Percentiles rank a stretch among this genome's conserved stretches.
phyloP scores from a whole-genome alignment of 306 rosid genomes.

The Rosa rugosa region DNA sequence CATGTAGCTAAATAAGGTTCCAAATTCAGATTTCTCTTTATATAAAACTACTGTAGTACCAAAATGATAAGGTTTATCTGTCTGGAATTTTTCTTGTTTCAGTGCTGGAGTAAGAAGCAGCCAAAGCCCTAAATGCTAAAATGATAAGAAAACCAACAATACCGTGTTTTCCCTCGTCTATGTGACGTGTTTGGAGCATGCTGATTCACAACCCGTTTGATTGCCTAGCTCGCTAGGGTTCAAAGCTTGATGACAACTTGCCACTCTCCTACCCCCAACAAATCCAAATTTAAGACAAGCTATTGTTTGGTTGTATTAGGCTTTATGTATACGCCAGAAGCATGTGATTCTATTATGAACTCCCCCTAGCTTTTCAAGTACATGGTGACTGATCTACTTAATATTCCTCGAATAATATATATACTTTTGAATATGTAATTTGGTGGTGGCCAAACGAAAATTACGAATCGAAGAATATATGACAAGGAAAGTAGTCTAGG shows the following conservation, averaged over 20 bases:
- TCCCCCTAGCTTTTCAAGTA: not conserved
- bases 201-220: not conserved
- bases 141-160: not conserved
- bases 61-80: not conserved
- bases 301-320: conserved; percentile 1
- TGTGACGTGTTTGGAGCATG: not conserved
- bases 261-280: conserved; percentile 8
- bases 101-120: not conserved
- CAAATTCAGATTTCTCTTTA: not conserved
- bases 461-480: not conserved
- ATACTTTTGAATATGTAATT: not conserved
- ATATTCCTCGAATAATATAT: not conserved
- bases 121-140: not conserved
- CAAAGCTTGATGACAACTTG: not conserved
- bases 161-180: not conserved
- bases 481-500: not conserved
- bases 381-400: not conserved
- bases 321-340: not conserved
- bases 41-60: not conserved
- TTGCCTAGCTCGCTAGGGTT: conserved; percentile 1
- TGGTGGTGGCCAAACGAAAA: not conserved
- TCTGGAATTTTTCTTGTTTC: conserved; percentile 8
- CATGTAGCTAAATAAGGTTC: no score
- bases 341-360: not conserved
- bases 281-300: conserved; percentile 2